phyloP scores from a whole-genome alignment of 2,329 filamentous ascomycete species.

The Dendrostoma leiphaemia region DNA sequence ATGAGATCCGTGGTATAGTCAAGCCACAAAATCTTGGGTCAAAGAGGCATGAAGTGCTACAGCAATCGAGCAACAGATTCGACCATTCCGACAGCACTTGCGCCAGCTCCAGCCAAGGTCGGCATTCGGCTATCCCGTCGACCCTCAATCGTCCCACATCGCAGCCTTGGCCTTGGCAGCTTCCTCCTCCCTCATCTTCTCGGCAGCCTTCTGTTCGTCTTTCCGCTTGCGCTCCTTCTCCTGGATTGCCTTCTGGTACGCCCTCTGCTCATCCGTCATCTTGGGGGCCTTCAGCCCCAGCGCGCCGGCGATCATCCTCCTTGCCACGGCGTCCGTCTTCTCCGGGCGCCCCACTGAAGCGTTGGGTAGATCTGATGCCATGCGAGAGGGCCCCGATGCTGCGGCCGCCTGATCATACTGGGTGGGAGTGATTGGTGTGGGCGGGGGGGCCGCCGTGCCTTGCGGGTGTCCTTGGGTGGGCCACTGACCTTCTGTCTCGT shows the following conservation, averaged over 20 bases:
- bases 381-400: slow-evolving; percentile 6
- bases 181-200: slow-evolving; percentile 58
- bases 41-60: too few relatives aligned
- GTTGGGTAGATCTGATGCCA: not conserved
- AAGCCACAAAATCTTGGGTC: too few relatives aligned
- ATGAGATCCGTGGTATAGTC: too few relatives aligned
- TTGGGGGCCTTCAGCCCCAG: slow-evolving; percentile 78
- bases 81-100: not conserved
- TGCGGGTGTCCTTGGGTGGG: slow-evolving; percentile 21
- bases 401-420: slow-evolving; percentile 24
- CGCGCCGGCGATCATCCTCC: slow-evolving; percentile 84
- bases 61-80: not conserved
- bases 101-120: not conserved
- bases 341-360: slow-evolving; percentile 58
- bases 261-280: slow-evolving; percentile 83
- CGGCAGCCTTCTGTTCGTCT: slow-evolving; percentile 69
- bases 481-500: slow-evolving; percentile 28
- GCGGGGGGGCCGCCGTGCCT: slow-evolving; percentile 54
- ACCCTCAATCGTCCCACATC: slow-evolving; percentile 74
- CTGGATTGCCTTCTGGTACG: slow-evolving; percentile 78
- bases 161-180: slow-evolving; percentile 75
- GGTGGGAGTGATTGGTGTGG: slow-evolving; percentile 62
- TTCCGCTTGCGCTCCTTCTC: slow-evolving; percentile 80
- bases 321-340: slow-evolving; percentile 90
- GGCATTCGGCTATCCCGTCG: not conserved